Percentiles rank a stretch among this genome's conserved stretches.
Conservation (phyloP, 1,284 basidiomycete species). For the Ceratobasidium sp. region DNA sequence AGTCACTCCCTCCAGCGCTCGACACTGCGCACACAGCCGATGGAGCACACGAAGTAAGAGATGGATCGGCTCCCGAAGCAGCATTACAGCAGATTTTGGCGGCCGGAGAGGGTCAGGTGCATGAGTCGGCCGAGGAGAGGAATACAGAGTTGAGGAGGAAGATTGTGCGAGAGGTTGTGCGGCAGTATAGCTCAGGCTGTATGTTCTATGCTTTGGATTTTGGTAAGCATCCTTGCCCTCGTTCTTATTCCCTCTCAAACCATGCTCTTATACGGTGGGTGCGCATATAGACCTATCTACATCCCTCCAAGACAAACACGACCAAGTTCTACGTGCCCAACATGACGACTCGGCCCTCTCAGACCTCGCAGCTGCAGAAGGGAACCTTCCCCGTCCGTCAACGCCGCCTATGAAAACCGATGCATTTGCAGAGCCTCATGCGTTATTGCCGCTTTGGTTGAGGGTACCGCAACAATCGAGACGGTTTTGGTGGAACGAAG, state of each 20-base stretch:
- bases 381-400: neutral
- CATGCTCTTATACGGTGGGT: too few species aligned
- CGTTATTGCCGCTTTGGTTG: conserved; percentile 84
- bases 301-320: conserved; percentile 83
- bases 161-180: conserved; percentile 78
- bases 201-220: conserved; percentile 87
- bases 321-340: conserved; percentile 68
- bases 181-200: conserved; percentile 78
- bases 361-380: conserved; percentile 64
- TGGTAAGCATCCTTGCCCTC: conserved; percentile 62
- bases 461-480: conserved; percentile 75
- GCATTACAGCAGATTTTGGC: conserved; percentile 42
- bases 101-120: conserved; percentile 56
- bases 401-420: conserved; percentile 53
- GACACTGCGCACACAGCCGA: conserved; percentile 25
- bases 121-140: conserved; percentile 71
- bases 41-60: conserved; percentile 3
- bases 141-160: conserved; percentile 81
- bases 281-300: conserved; percentile 76
- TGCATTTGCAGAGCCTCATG: conserved; percentile 74
- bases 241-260: conserved; percentile 5
- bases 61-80: conserved; percentile 4
- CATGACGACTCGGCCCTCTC: conserved; percentile 61
- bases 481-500: conserved; percentile 90
- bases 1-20: conserved; percentile 33